phyloP scores from a whole-genome alignment of 192 early-diverging fungal species.

The Entomortierella chlamydospora region DNA sequence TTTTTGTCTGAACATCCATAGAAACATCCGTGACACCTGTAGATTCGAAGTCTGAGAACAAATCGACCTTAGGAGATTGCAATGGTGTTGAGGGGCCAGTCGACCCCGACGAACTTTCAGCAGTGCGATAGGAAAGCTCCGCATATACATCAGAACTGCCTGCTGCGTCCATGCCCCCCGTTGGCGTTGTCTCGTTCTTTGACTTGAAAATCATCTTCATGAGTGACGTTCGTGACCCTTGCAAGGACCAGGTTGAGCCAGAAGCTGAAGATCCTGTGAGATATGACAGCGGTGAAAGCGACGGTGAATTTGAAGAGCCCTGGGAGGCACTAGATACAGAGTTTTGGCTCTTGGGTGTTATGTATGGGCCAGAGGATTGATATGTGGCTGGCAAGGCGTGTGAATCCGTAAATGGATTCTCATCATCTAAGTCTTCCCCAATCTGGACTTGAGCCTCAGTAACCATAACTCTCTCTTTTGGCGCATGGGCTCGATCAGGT shows the following conservation, averaged over 20 bases:
- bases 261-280: conserved; percentile 37
- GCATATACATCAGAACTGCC: background rate
- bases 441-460: conserved; percentile 50
- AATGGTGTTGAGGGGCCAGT: conserved; percentile 10
- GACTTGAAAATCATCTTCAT: conserved; percentile 55
- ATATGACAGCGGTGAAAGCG: conserved; percentile 38
- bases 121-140: background rate
- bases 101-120: background rate
- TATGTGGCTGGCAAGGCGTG: conserved; percentile 22
- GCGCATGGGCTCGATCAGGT: conserved; percentile 5
- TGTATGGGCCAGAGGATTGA: background rate
- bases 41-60: conserved; percentile 44
- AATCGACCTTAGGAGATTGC: conserved; percentile 7
- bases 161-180: background rate
- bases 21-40: background rate
- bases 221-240: conserved; percentile 42
- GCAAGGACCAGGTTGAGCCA: conserved; percentile 45
- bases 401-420: conserved; percentile 49
- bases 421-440: conserved; percentile 41
- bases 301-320: conserved; percentile 28
- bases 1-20: conserved; percentile 15
- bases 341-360: background rate
- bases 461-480: conserved; percentile 27
- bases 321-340: conserved; percentile 1
- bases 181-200: conserved; percentile 18